phyloP scores from a whole-genome alignment of 495 filamentous ascomycete genomes.

The Aspergillus funiculosus region DNA sequence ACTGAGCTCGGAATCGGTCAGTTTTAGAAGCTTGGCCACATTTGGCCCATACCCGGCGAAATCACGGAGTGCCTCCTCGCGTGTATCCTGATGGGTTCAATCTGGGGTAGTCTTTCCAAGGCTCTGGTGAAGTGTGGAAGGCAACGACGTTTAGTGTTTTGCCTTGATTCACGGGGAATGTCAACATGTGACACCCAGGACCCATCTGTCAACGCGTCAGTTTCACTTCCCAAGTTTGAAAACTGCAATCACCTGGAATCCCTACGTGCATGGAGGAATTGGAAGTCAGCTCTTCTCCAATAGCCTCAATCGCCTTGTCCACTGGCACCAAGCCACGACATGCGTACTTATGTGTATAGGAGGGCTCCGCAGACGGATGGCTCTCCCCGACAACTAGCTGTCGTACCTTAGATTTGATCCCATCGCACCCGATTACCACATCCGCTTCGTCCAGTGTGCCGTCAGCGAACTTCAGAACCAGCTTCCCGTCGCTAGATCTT shows the following conservation, averaged over 20 bases:
- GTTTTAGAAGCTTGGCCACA: constrained; percentile 22
- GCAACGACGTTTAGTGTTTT: constrained; percentile 39
- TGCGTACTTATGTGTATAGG: constrained; percentile 44
- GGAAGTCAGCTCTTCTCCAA: constrained; percentile 44
- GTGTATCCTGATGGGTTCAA: constrained; percentile 27
- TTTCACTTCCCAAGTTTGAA: not conserved
- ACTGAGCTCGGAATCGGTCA: constrained; percentile 20
- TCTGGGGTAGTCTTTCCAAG: constrained; percentile 32
- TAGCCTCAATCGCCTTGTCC: constrained; percentile 40
- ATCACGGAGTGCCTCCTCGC: constrained; percentile 27
- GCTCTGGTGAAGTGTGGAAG: constrained; percentile 25
- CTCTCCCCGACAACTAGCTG: constrained; percentile 33
- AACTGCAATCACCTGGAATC: no score
- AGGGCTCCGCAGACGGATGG: constrained; percentile 32
- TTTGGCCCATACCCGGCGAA: constrained; percentile 37
- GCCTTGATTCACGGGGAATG: constrained; percentile 44
- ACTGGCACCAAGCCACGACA: constrained; percentile 50
- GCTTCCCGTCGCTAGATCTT: constrained; percentile 22
- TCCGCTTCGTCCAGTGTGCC: constrained; percentile 31
- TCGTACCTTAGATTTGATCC: constrained; percentile 50
- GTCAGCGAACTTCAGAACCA: constrained; percentile 29
- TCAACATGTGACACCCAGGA: constrained; percentile 41
- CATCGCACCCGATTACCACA: constrained; percentile 54
- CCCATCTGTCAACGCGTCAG: constrained; percentile 30
- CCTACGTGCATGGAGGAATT: constrained; percentile 39